phyloP scores from a whole-genome alignment of 2,329 filamentous ascomycete genomes.

The Aspergillus pseudotamarii region DNA sequence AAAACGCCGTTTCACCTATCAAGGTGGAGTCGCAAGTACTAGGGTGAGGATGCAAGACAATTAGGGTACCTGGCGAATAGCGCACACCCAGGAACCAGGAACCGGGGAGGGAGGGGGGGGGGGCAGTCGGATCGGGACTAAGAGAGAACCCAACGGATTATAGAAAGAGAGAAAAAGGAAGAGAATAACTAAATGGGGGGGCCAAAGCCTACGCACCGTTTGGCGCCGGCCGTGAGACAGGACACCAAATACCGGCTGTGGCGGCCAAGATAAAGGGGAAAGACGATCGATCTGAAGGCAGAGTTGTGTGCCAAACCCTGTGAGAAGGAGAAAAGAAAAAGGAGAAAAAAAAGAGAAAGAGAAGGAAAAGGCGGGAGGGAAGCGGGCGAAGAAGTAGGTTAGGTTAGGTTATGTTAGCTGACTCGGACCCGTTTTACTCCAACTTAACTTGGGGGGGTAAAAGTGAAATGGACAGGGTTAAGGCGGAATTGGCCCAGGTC shows the following conservation, averaged over 20 bases:
- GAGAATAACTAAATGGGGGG: constrained; percentile 32
- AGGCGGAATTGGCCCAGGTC: constrained; percentile 6
- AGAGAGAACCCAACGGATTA: constrained; percentile 18
- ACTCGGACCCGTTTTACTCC: constrained; percentile 4
- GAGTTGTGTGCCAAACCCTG: constrained; percentile 29
- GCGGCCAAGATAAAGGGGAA: constrained; percentile 41
- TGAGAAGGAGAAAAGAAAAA: constrained; percentile 18
- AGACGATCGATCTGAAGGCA: constrained; percentile 39
- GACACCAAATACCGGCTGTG: constrained; percentile 50
- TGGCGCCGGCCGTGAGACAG: constrained; percentile 50
- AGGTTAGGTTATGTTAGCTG: constrained; percentile 7
- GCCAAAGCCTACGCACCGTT: constrained; percentile 50
- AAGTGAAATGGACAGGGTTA: background rate
- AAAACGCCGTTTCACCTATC: constrained; percentile 29
- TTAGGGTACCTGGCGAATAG: constrained; percentile 6
- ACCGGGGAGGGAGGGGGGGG: constrained; percentile 14
- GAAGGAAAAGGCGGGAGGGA: constrained; percentile 20
- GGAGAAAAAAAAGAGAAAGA: constrained; percentile 14
- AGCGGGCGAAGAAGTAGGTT: constrained; percentile 7
- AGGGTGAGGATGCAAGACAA: constrained; percentile 16
- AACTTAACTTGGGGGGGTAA: constrained; percentile 11
- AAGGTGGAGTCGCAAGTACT: constrained; percentile 22
- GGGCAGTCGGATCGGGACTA: constrained; percentile 21
- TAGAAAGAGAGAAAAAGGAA: constrained; percentile 22
- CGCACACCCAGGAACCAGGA: constrained; percentile 19